Base-by-base conservation (phyloP, 1,284 basidiomycete species). In the Erythrobasidium hasegawianum region DNA sequence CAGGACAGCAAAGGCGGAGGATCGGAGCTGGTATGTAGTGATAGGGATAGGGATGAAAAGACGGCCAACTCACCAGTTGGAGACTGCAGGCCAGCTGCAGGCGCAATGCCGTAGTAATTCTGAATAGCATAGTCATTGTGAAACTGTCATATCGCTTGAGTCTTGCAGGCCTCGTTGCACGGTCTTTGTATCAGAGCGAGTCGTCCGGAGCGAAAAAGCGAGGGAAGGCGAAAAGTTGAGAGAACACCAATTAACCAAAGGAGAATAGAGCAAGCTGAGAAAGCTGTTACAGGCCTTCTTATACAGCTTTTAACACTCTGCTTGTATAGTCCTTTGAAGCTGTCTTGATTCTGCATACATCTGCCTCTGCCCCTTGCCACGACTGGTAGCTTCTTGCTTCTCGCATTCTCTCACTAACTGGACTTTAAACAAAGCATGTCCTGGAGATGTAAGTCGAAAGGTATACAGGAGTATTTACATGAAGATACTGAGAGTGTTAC, bases 361-460 rank as follows among this genome's bases (percentile, higher is more conserved):
- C 40, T 20, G n/a, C n/a, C 27, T 7, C 20, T n/a, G 9, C 38
- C 18, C 1, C 47, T 14, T 49, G 20, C 14, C 49, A 53, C n/a
- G 14, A 27, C 38, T 39, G 16, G n/a, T 22, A 14, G 39, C 22
- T 20, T 27, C 59, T 52, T 33, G 27, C 18, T 29, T n/a, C 18
- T 56, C 29, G 54, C 13, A 11, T 33, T 33, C 33, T 5, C 33
- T 33, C 33, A 33, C 33, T 33, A 11, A 33, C 33, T 33, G 33
- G 33, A 33, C 33, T 33, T 33, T 33, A 4, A 13, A 27, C 39
- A 7, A 22, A 53, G 9, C 50, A 64, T 64, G 61, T 64, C 61
- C 27, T 64, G 61, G 61, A 64, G 61, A 64, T 55, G 61, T 57
- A 26, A 64, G 61, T 54, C 2, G 10, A n/a, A 13, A 9, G n/a